Percentiles rank a stretch among this genome's conserved stretches.
phyloP scores from a whole-genome alignment of 139 green algal genomes.

The Coccomyxa sp. region DNA sequence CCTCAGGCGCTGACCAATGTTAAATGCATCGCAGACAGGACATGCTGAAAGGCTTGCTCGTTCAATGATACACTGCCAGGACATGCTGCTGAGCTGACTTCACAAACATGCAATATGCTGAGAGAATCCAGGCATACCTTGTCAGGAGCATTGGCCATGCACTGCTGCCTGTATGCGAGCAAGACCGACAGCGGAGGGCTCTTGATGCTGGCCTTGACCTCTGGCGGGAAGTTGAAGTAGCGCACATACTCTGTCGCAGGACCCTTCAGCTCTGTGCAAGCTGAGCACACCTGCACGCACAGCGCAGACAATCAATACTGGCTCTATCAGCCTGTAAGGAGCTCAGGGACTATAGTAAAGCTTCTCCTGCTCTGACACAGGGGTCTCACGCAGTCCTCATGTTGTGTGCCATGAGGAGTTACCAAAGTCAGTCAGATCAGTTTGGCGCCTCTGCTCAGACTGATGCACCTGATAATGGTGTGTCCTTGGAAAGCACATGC shows the following conservation, averaged over 20 bases:
- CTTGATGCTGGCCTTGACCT: neutral
- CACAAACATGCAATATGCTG: neutral
- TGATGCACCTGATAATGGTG: neutral
- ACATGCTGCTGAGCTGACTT: neutral
- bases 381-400: neutral
- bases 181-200: neutral
- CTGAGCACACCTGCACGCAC: too few relatives aligned
- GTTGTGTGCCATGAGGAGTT: neutral
- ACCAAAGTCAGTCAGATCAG: neutral
- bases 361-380: neutral
- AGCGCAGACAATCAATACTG: too few relatives aligned
- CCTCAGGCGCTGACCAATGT: neutral
- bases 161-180: constrained; percentile 5
- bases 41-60: too few relatives aligned
- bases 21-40: too few relatives aligned
- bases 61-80: neutral
- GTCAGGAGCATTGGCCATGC: constrained; percentile 3
- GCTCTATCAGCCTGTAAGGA: too few relatives aligned
- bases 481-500: neutral
- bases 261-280: constrained; percentile 26
- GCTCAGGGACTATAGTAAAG: too few relatives aligned
- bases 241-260: constrained; percentile 12
- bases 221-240: constrained; percentile 46
- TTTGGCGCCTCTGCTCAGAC: too few relatives aligned
- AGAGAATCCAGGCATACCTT: neutral